A percentile compares a stretch with the other conserved stretches of the same genome.
Conservation (phyloP, 345 rosid genomes). For the Populus tremula region DNA sequence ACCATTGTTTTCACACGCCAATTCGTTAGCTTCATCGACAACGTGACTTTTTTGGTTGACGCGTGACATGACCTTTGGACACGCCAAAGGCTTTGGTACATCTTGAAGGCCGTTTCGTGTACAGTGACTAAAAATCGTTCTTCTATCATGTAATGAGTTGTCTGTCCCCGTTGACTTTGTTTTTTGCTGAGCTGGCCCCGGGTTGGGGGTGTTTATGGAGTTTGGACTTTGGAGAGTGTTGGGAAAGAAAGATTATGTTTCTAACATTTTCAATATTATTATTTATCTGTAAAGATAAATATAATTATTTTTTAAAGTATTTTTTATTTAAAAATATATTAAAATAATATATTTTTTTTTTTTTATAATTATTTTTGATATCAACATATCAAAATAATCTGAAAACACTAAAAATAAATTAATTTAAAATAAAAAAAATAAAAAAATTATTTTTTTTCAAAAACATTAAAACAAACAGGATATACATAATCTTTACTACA, state of each 20-base stretch:
- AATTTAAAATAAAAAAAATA: too few relatives aligned
- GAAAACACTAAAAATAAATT: too few relatives aligned
- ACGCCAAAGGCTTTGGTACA: background rate
- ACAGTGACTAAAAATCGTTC: conserved; percentile 27
- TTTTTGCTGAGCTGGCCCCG: background rate
- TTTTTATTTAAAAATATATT: too few relatives aligned
- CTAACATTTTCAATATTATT: too few relatives aligned
- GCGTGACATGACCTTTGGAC: conserved; percentile 25
- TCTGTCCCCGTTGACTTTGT: background rate
- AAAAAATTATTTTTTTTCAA: too few relatives aligned
- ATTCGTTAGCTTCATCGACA: conserved; percentile 24
- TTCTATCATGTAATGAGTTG: background rate
- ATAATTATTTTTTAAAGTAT: too few relatives aligned
- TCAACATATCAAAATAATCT: too few relatives aligned
- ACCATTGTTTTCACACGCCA: conserved; percentile 15
- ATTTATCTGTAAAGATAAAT: too few relatives aligned
- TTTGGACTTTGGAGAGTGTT: background rate
- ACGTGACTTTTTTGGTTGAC: conserved; percentile 32
- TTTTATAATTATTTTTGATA: too few relatives aligned
- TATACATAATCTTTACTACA: background rate
- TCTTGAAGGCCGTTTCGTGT: background rate
- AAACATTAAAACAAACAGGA: too few relatives aligned
- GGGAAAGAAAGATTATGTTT: background rate
- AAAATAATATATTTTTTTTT: too few relatives aligned
- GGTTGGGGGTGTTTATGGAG: background rate